Base-by-base conservation (phyloP, 495 filamentous ascomycete species). In the Tuber aestivum region DNA sequence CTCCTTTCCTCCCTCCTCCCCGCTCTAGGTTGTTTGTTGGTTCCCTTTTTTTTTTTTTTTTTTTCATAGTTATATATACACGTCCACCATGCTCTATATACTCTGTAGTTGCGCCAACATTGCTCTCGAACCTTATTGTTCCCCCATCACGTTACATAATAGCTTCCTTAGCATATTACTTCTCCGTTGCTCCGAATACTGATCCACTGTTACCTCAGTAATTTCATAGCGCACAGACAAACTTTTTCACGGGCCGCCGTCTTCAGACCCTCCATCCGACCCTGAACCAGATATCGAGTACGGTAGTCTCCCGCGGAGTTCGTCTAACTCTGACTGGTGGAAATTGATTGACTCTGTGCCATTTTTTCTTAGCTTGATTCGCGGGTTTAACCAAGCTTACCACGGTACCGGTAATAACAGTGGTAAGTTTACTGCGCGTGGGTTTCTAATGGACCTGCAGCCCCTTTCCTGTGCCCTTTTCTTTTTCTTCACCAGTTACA, bases 161-260 rank as follows among this genome's bases (percentile, higher is more conserved):
- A 65, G 56, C 56, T 35, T 18, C 56, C 56, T 35, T 18, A 65
- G 27, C 56, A 65, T 35, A 65, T 65, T 35, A 65, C 32, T 35
- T 65, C 56, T 65, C 32, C 50, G 9, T 32, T 61, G 50, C 27
- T 32, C 27, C 56, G 32, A 65, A 35, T 35, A 65, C 56, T 65
- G 4, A 65, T 65, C 14, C 27, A 79, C 70, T 50, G 27, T 45
- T 72, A 40, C 72, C 69, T 72, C 44, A 75, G 75, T 77, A 72
- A 71, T 41, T 72, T 70, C 71, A 70, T 61, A 74, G 72, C 76
- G 76, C 76, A 79, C 71, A 79, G 78, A 72, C 76, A 32, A 70
- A 35, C 56, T 32, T 61, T 61, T 32, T 32, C 56, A 65, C 56
- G 35, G 4, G 27, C 16, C 56, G 14, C 56, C 27, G 56, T 35